Evolutionary conservation across 2,329 filamentous ascomycete genomes (phyloP).

Genomic region (Colletotrichum gloeosporioides): DNA sequence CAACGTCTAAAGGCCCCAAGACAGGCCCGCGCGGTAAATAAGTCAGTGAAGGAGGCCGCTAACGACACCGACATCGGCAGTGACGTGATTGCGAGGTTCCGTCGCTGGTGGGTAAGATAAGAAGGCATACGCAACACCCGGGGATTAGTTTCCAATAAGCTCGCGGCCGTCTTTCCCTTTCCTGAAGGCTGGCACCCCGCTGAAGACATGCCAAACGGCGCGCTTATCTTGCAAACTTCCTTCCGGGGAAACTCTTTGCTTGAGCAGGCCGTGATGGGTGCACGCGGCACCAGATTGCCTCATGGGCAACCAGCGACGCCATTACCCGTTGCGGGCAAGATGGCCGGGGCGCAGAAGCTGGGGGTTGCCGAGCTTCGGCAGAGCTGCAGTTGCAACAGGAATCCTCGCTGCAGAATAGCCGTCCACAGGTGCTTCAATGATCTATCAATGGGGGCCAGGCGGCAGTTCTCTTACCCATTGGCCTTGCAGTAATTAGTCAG

Average conservation of each 20-base stretch:
- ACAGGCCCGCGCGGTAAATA: not conserved
- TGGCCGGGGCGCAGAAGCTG: not conserved
- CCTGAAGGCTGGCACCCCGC: not conserved
- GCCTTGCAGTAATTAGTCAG: not conserved
- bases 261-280: not conserved
- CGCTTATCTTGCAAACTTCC: conserved; percentile 6
- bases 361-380: conserved; percentile 12
- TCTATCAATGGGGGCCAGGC: not conserved
- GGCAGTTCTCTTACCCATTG: not conserved
- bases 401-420: not conserved
- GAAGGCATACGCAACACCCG: conserved; percentile 8
- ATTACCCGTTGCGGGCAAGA: conserved; percentile 4
- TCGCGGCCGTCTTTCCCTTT: not conserved
- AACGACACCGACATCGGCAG: conserved; percentile 19
- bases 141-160: conserved; percentile 1
- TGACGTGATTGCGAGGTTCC: conserved; percentile 20
- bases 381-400: not conserved
- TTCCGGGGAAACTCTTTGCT: not conserved
- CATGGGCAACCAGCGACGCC: not conserved
- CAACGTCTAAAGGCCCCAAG: not conserved
- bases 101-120: conserved; percentile 14
- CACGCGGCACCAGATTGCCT: not conserved
- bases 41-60: not conserved
- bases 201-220: not conserved
- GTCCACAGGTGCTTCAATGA: not conserved